phyloP scores from a whole-genome alignment of 441 rosid genomes.

The Geranium incanum region DNA sequence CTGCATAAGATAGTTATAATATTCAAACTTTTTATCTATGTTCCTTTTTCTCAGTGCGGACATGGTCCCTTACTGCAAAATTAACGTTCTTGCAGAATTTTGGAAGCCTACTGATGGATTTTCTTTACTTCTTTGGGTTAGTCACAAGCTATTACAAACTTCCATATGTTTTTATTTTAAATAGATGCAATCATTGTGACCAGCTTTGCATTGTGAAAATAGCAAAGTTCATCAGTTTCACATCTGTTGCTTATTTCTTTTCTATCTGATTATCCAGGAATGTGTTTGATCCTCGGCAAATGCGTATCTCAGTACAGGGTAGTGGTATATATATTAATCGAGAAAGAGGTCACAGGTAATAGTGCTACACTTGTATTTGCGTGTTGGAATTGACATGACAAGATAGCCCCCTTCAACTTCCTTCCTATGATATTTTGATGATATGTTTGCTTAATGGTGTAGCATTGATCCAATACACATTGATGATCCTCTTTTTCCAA shows the following conservation, averaged over 20 bases:
- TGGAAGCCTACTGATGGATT: slow-evolving; percentile 96
- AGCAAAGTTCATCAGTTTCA: not conserved
- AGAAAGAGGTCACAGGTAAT: slow-evolving; percentile 92
- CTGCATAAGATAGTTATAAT: not conserved
- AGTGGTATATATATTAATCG: slow-evolving; percentile 80
- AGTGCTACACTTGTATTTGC: slow-evolving; percentile 9
- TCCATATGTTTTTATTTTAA: slow-evolving; percentile 19
- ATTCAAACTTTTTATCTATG: not conserved
- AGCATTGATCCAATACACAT: slow-evolving; percentile 97
- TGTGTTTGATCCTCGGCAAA: slow-evolving; percentile 98
- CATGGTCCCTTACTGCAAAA: slow-evolving; percentile 19
- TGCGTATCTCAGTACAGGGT: slow-evolving; percentile 93
- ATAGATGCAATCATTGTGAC: slow-evolving; percentile 13
- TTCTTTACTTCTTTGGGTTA: slow-evolving; percentile 97
- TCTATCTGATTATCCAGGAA: slow-evolving; percentile 46
- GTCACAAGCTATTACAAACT: slow-evolving; percentile 22
- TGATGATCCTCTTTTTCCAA: slow-evolving; percentile 92
- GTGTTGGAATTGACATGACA: slow-evolving; percentile 8
- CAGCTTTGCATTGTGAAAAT: slow-evolving; percentile 3
- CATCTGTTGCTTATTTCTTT: slow-evolving; percentile 8
- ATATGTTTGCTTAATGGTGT: slow-evolving; percentile 24
- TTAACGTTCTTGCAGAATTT: slow-evolving; percentile 55
- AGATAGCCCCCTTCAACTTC: slow-evolving; percentile 18
- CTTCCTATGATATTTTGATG: slow-evolving; percentile 21
- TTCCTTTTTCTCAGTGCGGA: not conserved